Percentiles rank a stretch among this genome's conserved stretches.
These are phyloP conservation scores for Aspergillus carbonarius DNA, from an alignment of 2,329 filamentous ascomycete genomes.

Conservation along the genomic window DNA sequence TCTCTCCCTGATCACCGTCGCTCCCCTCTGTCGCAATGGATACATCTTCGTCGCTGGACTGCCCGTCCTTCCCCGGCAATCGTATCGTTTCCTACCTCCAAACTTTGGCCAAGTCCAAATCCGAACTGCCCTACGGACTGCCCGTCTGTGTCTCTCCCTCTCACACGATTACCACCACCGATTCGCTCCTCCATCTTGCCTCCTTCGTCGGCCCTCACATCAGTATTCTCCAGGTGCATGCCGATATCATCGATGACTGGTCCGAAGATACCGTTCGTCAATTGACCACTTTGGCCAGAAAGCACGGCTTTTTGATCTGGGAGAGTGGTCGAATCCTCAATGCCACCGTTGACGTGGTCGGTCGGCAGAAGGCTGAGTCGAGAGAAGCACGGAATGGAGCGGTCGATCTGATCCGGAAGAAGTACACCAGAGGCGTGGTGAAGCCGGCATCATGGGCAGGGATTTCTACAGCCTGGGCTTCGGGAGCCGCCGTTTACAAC, in stretches of 20 bases:
- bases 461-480: slow-evolving; percentile 41
- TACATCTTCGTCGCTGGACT: slow-evolving; percentile 9
- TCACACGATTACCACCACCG: slow-evolving; percentile 57
- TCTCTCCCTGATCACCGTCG: not conserved
- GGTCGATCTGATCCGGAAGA: slow-evolving; percentile 37
- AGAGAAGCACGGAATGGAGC: slow-evolving; percentile 32
- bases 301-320: slow-evolving; percentile 42
- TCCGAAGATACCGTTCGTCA: slow-evolving; percentile 53
- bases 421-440: slow-evolving; percentile 40
- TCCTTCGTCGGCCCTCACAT: slow-evolving; percentile 61
- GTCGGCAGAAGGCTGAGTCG: slow-evolving; percentile 26
- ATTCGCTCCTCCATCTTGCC: slow-evolving; percentile 55
- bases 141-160: slow-evolving; percentile 51
- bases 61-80: slow-evolving; percentile 30
- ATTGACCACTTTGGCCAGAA: slow-evolving; percentile 36
- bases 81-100: slow-evolving; percentile 40
- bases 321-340: slow-evolving; percentile 43
- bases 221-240: slow-evolving; percentile 61
- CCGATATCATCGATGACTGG: slow-evolving; percentile 63
- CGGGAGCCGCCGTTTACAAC: slow-evolving; percentile 34
- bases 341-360: slow-evolving; percentile 33
- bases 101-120: slow-evolving; percentile 33
- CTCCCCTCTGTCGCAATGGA: slow-evolving; percentile 15
- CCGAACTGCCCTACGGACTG: slow-evolving; percentile 38
- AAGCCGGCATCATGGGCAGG: slow-evolving; percentile 41